Conservation (phyloP, 805 yeast species). For the Saccharomycopsis amapae region DNA sequence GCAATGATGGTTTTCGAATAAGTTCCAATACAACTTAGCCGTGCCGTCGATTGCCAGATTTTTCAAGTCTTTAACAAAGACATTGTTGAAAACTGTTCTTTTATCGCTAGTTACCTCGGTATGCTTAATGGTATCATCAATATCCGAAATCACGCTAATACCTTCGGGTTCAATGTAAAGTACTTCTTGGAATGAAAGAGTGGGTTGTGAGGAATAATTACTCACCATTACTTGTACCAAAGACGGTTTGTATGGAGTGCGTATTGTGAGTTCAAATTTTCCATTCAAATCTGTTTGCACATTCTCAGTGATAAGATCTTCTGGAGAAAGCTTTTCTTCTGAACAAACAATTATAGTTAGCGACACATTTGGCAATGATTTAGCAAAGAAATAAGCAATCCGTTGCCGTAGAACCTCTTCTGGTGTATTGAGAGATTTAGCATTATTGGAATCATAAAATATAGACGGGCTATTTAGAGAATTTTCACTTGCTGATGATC, state of each 20-base stretch:
- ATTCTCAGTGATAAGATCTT: slow-evolving; percentile 28
- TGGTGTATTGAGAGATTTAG: slow-evolving; percentile 7
- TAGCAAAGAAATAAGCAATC: slow-evolving; percentile 61
- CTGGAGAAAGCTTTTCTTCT: slow-evolving; percentile 28
- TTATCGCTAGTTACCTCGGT: slow-evolving; percentile 91
- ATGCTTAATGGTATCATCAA: slow-evolving; percentile 87
- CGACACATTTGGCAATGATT: slow-evolving; percentile 53
- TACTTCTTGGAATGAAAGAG: slow-evolving; percentile 40
- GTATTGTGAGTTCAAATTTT: slow-evolving; percentile 47
- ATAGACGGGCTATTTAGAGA: slow-evolving; percentile 23
- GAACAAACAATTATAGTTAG: slow-evolving; percentile 52
- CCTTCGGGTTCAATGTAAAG: slow-evolving; percentile 41
- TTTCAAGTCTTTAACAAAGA: slow-evolving; percentile 57
- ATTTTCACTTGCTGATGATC: slow-evolving; percentile 5
- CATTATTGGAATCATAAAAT: slow-evolving; percentile 3
- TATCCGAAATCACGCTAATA: slow-evolving; percentile 75
- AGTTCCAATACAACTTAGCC: slow-evolving; percentile 58
- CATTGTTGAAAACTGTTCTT: slow-evolving; percentile 71
- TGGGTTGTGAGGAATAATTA: slow-evolving; percentile 35
- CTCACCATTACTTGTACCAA: slow-evolving; percentile 44
- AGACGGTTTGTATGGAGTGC: slow-evolving; percentile 55
- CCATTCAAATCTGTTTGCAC: slow-evolving; percentile 61
- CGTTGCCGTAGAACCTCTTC: slow-evolving; percentile 56
- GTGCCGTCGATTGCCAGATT: slow-evolving; percentile 74
- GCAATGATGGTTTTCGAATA: slow-evolving; percentile 36